Evolutionary conservation across 345 rosid species (phyloP).

Genomic region (Hibiscus tridactylites): DNA sequence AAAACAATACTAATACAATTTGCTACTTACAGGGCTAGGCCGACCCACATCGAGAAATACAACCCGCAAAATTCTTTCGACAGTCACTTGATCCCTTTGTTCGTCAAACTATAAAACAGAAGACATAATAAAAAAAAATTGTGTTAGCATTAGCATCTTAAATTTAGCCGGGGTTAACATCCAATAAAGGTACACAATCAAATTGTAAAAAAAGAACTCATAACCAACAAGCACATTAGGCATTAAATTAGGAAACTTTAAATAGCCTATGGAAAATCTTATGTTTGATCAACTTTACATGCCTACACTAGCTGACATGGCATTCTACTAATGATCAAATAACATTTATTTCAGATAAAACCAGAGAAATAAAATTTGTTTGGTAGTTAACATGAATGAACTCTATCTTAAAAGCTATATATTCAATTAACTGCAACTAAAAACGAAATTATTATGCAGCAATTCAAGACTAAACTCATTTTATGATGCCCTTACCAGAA

Average conservation of each 20-base stretch:
- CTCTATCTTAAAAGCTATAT: not conserved
- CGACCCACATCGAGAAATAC: conserved; percentile 63
- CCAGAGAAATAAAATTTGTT: not conserved
- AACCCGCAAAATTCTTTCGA: conserved; percentile 74
- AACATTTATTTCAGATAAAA: not conserved
- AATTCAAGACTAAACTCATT: not conserved
- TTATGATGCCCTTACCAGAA: not conserved
- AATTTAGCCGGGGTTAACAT: not conserved
- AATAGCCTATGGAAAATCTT: not conserved
- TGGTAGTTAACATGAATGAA: not conserved
- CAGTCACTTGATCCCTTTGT: conserved; percentile 72
- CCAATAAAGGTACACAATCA: not conserved
- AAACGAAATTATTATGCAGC: not conserved
- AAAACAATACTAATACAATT: not conserved
- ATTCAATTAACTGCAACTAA: not conserved
- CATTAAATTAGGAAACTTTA: not conserved
- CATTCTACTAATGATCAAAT: not conserved
- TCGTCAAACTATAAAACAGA: conserved; percentile 75
- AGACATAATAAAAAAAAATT: not conserved
- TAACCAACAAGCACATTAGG: not conserved
- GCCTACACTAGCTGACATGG: not conserved
- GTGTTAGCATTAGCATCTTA: not conserved
- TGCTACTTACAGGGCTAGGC: conserved; percentile 57
- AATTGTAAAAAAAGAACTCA: not conserved
- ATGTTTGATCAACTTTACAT: not conserved